Percentiles rank a stretch among this genome's conserved stretches.
phyloP scores from a whole-genome alignment of 1,284 basidiomycete genomes.

The Hypsizygus ulmarius region DNA sequence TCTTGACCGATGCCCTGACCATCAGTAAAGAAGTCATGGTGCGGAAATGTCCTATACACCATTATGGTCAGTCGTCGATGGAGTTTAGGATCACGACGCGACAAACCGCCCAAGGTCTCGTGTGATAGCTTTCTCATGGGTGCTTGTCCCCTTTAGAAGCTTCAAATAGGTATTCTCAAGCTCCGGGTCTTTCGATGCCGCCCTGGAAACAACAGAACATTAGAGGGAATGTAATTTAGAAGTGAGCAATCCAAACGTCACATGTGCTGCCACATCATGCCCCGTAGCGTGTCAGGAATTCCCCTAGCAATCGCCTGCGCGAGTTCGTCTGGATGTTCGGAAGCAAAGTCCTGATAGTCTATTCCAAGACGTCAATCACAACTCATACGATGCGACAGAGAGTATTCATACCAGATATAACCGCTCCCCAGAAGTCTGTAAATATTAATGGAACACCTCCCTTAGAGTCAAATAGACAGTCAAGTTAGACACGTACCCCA shows the following conservation, averaged over 20 bases:
- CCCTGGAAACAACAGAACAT: slow-evolving; percentile 41
- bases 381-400: neutral
- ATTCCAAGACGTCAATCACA: slow-evolving; percentile 8
- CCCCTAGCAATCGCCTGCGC: slow-evolving; percentile 90
- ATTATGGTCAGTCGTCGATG: neutral
- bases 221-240: slow-evolving; percentile 7
- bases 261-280: slow-evolving; percentile 99
- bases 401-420: slow-evolving; percentile 70
- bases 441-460: slow-evolving; percentile 17
- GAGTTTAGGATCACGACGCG: neutral
- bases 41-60: slow-evolving; percentile 82
- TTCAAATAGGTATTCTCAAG: slow-evolving; percentile 85
- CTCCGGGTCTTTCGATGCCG: slow-evolving; percentile 86
- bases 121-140: slow-evolving; percentile 92
- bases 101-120: slow-evolving; percentile 81
- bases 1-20: slow-evolving; percentile 93
- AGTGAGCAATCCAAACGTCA: slow-evolving; percentile 30
- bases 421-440: slow-evolving; percentile 93
- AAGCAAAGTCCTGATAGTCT: slow-evolving; percentile 87
- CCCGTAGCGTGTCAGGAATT: slow-evolving; percentile 82
- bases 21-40: slow-evolving; percentile 93
- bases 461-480: slow-evolving; percentile 10
- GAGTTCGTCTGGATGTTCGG: slow-evolving; percentile 74
- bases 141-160: slow-evolving; percentile 79
- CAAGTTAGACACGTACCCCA: slow-evolving; percentile 60